phyloP scores from a whole-genome alignment of 139 green algal genomes.

The Tetradesmus lagerheimii region DNA sequence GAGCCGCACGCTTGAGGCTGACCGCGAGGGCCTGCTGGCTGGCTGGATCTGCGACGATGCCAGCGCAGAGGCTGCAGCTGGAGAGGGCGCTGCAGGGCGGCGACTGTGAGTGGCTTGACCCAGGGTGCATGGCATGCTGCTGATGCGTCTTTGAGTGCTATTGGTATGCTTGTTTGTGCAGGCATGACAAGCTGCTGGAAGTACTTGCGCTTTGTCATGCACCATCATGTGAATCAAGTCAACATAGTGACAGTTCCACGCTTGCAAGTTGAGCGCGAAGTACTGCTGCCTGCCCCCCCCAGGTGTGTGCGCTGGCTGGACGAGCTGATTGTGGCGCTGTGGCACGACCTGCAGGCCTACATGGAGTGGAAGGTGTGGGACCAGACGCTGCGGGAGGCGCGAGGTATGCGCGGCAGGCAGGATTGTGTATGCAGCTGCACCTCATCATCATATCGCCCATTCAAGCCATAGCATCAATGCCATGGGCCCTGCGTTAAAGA shows the following conservation, averaged over 20 bases:
- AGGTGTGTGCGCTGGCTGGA: constrained; percentile 48
- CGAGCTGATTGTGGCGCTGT: constrained; percentile 48
- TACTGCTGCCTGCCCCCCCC: not conserved
- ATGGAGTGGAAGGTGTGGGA: constrained; percentile 50
- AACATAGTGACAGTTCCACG: no score
- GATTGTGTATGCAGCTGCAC: not conserved
- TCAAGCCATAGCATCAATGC: no score
- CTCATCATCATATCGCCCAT: no score
- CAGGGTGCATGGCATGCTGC: no score
- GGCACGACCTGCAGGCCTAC: constrained; percentile 42
- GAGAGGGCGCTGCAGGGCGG: not conserved
- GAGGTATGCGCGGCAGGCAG: constrained; percentile 22
- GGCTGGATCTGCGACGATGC: constrained; percentile 25
- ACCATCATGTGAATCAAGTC: no score
- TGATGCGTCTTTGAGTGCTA: no score
- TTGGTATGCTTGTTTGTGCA: no score
- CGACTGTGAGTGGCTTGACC: constrained; percentile 30
- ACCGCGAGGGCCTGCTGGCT: constrained; percentile 3
- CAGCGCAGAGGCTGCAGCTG: not conserved
- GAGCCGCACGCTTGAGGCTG: constrained; percentile 12
- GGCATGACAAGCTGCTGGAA: no score
- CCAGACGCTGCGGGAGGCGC: constrained; percentile 25
- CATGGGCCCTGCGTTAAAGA: no score
- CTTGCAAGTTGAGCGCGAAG: no score
- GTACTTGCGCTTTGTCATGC: no score